These are phyloP conservation scores for Triangularia verruculosa DNA, from an alignment of 2,329 filamentous ascomycete genomes.

Conservation along the genomic window DNA sequence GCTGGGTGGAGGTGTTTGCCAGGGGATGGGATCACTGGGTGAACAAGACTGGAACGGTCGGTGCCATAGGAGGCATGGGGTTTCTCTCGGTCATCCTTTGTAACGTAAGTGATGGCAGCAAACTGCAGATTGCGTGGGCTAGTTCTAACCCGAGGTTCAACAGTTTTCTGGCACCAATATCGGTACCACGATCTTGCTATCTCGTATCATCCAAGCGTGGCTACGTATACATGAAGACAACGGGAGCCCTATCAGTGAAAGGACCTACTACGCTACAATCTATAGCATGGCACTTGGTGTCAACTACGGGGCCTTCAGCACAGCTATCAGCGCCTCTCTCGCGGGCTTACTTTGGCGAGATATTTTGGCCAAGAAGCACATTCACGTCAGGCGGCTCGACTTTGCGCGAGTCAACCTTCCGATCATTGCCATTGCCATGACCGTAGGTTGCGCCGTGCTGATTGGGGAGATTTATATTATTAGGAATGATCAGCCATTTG, in stretches of 20 bases:
- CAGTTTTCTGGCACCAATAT: constrained; percentile 77
- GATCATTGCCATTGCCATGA: constrained; percentile 68
- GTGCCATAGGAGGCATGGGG: constrained; percentile 68
- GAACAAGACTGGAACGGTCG: constrained; percentile 63
- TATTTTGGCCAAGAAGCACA: constrained; percentile 66
- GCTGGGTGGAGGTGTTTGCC: constrained; percentile 71
- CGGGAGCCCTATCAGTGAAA: constrained; percentile 52
- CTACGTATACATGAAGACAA: constrained; percentile 52
- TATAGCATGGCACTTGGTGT: constrained; percentile 73
- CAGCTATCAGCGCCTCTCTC: constrained; percentile 67
- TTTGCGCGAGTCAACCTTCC: constrained; percentile 68
- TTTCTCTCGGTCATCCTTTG: constrained; percentile 69
- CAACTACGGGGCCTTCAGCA: constrained; percentile 73
- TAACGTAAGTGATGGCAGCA: constrained; percentile 55
- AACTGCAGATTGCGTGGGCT: not conserved
- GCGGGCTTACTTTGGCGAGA: constrained; percentile 72
- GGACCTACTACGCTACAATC: constrained; percentile 70
- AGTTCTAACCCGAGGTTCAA: not conserved
- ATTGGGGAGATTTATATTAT: constrained; percentile 63
- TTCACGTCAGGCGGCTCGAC: constrained; percentile 59
- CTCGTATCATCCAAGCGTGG: constrained; percentile 68
- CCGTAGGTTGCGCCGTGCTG: constrained; percentile 58
- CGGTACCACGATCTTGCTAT: constrained; percentile 70
- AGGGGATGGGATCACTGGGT: constrained; percentile 74
- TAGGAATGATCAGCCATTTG: constrained; percentile 32